Base-by-base conservation (phyloP, 2,329 filamentous ascomycete genomes). In the Ceratocystis albifundus region DNA sequence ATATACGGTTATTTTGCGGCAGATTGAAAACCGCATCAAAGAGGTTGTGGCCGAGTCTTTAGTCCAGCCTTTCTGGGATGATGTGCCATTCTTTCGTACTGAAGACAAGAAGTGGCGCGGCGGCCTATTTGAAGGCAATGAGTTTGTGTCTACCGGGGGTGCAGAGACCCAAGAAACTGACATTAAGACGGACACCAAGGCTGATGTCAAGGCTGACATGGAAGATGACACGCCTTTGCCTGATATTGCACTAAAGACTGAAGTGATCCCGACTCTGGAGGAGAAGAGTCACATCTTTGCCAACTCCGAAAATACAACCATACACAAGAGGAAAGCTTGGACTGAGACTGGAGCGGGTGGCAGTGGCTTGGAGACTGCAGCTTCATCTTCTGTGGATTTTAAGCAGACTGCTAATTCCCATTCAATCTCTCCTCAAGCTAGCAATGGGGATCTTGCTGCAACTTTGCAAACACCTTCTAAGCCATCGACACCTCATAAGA, bases 61-160 rank as follows among this genome's bases (percentile, higher is more conserved):
- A 22, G 94, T 99, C 1, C 80, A 88, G 66, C 94, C 94, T 0
- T 96, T 96, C 73, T 99, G 94, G 93, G 94, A 99, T 70, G 94
- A 99, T 73, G 82, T 90, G 28, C 91, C 94, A 0, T 97, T 99
- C 75, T 88, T 90, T 73, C 85, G 88, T 71, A 97, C 91, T 0
- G 81, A 86, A 66, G 79, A 84, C 66, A 90, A 96, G 74, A 77
- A 79, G 22, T 91, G 90, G 80, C 83, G 94, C 70, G 94, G 93
- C 10, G 94, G 94, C 0, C 88, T 97, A 22, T 99, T 85, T 72
- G 80, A 82, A 41, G 80, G 80, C 32, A 83, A 85, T 61, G 77
- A 81, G 68, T 77, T 75, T 1, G 77, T 80, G 1, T 74, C 20
- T 41, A 6, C 7, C 12, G 63, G 65, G 20, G 44, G 48, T 10